Evolutionary conservation across 2,329 filamentous ascomycete species (phyloP).

Genomic region (Whalleya microplaca): DNA sequence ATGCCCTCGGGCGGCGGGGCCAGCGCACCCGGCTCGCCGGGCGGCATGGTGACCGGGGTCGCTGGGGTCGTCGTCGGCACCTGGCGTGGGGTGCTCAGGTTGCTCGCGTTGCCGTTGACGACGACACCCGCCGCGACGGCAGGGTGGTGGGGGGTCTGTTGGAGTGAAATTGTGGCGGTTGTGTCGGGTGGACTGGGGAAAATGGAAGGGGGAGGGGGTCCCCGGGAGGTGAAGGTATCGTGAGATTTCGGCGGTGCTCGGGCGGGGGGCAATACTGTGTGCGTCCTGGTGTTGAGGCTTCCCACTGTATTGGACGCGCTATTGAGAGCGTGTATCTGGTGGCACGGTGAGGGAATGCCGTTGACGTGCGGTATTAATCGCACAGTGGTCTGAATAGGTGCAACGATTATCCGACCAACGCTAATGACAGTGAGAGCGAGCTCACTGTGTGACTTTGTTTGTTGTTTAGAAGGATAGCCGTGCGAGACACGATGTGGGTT

Average conservation of each 20-base stretch:
- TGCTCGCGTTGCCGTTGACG: constrained; percentile 36
- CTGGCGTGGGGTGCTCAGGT: constrained; percentile 35
- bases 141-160: constrained; percentile 38
- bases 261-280: not conserved
- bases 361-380: constrained; percentile 1
- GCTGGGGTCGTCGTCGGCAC: constrained; percentile 29
- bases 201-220: constrained; percentile 27
- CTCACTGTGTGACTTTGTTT: constrained; percentile 25
- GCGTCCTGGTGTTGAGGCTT: constrained; percentile 2
- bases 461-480: constrained; percentile 16
- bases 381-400: constrained; percentile 8
- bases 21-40: constrained; percentile 41
- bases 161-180: constrained; percentile 42
- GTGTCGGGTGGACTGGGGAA: constrained; percentile 23
- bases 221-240: constrained; percentile 26
- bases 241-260: constrained; percentile 3
- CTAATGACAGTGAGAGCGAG: not conserved
- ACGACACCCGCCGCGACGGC: constrained; percentile 37
- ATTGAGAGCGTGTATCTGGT: constrained; percentile 3
- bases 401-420: not conserved
- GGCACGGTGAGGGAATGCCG: not conserved
- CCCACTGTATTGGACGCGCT: constrained; percentile 12
- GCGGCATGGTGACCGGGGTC: constrained; percentile 32
- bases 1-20: constrained; percentile 63
- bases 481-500: constrained; percentile 1